phyloP scores from a whole-genome alignment of 2,329 filamentous ascomycete species.

The Alternaria viburni region DNA sequence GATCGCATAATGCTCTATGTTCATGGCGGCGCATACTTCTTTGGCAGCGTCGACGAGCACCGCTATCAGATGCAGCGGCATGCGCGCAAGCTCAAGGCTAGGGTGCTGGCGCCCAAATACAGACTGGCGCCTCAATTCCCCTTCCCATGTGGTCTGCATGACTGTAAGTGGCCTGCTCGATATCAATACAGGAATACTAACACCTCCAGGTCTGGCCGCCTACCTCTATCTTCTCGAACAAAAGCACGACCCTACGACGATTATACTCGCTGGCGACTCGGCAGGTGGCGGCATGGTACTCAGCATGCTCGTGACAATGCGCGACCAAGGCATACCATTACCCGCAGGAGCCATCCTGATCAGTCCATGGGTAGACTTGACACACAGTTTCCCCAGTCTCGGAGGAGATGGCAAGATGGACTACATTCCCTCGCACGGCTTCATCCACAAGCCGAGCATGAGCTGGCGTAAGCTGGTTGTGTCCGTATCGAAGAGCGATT shows the following conservation, averaged over 20 bases:
- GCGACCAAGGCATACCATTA: conserved; percentile 81
- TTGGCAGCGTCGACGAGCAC: conserved; percentile 94
- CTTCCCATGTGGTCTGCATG: conserved; percentile 90
- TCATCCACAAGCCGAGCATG: conserved; percentile 85
- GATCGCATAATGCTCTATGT: conserved; percentile 90
- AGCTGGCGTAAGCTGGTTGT: conserved; percentile 69
- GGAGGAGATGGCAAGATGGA: conserved; percentile 74
- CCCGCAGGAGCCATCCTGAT: conserved; percentile 90
- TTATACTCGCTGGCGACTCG: conserved; percentile 89
- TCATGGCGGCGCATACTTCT: conserved; percentile 94
- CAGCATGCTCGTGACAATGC: conserved; percentile 76
- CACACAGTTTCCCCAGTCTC: conserved; percentile 94
- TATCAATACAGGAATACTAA: conserved; percentile 1
- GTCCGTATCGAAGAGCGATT: no score
- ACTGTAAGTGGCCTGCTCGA: conserved; percentile 60
- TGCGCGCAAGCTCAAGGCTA: conserved; percentile 89
- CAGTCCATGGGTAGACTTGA: conserved; percentile 94
- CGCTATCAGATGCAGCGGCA: conserved; percentile 98
- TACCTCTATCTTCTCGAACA: conserved; percentile 80
- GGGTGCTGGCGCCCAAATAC: conserved; percentile 85
- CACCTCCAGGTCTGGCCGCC: conserved; percentile 64
- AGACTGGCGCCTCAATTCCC: conserved; percentile 91
- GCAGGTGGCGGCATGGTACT: conserved; percentile 91
- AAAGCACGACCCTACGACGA: conserved; percentile 76
- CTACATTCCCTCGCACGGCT: conserved; percentile 87